phyloP scores from a whole-genome alignment of 2,329 filamentous ascomycete genomes.

The Colletotrichum sp. region DNA sequence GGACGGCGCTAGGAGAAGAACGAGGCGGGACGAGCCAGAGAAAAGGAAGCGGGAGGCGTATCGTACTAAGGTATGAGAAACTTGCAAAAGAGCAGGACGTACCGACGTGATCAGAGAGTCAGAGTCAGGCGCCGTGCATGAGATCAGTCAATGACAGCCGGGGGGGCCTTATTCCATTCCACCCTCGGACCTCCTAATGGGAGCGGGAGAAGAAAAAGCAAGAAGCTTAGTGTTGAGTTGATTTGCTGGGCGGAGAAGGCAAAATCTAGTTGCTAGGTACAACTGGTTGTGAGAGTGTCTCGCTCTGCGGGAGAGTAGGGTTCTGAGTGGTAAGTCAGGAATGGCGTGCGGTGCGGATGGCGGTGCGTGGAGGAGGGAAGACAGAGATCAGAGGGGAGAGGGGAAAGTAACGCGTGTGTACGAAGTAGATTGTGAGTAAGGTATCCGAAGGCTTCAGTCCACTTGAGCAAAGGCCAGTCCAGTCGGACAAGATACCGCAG shows the following conservation, averaged over 20 bases:
- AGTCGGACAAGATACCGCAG: slow-evolving; percentile 9
- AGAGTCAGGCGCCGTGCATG: slow-evolving; percentile 18
- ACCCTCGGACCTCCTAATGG: slow-evolving; percentile 18
- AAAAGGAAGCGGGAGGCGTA: background rate
- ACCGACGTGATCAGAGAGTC: slow-evolving; percentile 8
- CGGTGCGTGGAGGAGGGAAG: background rate
- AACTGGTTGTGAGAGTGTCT: background rate
- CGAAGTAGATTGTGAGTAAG: background rate
- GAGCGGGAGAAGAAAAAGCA: slow-evolving; percentile 8
- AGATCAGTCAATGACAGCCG: slow-evolving; percentile 20
- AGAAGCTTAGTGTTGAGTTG: slow-evolving; percentile 4
- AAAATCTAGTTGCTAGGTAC: slow-evolving; percentile 22
- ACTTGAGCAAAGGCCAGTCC: background rate
- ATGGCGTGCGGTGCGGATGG: background rate
- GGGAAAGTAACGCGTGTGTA: slow-evolving; percentile 1
- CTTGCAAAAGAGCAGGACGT: slow-evolving; percentile 12
- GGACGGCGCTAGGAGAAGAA: background rate
- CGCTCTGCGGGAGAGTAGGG: background rate
- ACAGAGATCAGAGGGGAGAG: slow-evolving; percentile 1
- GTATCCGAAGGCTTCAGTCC: background rate
- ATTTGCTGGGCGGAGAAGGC: slow-evolving; percentile 11
- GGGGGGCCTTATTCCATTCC: slow-evolving; percentile 19
- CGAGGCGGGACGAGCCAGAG: background rate
- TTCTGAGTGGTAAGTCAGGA: background rate
- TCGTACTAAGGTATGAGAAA: background rate